A percentile compares a stretch with the other conserved stretches of the same genome.
Conservation (phyloP, 805 yeast species). For the Ogataea pignaliae region DNA sequence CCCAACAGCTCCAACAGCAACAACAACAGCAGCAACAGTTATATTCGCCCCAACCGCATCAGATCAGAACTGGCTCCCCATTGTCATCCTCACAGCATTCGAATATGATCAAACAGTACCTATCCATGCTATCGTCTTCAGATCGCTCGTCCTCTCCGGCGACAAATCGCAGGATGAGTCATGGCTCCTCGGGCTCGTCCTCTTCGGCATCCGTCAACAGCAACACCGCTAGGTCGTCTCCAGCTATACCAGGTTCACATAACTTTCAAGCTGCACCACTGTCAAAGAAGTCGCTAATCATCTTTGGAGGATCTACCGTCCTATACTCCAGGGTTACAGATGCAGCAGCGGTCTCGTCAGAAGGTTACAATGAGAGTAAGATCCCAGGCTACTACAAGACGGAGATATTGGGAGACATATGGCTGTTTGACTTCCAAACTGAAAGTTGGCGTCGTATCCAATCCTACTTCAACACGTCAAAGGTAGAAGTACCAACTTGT, state of each 20-base stretch:
- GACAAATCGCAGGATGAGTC: constrained; percentile 6
- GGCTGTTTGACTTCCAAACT: constrained; percentile 44
- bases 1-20: constrained; percentile 1
- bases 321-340: constrained; percentile 18
- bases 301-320: constrained; percentile 31
- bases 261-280: constrained; percentile 1
- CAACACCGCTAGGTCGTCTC: constrained; percentile 12
- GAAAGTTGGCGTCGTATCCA: constrained; percentile 36
- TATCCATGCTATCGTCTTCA: constrained; percentile 1
- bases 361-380: constrained; percentile 11
- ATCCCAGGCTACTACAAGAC: constrained; percentile 12
- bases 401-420: constrained; percentile 41
- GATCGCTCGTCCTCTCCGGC: not conserved
- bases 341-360: not conserved
- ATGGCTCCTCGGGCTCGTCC: constrained; percentile 2
- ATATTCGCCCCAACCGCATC: too few species aligned
- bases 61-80: constrained; percentile 1
- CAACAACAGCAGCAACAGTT: constrained; percentile 1
- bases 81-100: not conserved
- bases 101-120: constrained; percentile 1
- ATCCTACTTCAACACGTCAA: constrained; percentile 10
- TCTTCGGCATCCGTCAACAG: constrained; percentile 1
- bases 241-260: constrained; percentile 4
- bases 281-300: constrained; percentile 20
- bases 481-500: constrained; percentile 15